These are phyloP conservation scores for Penicillium chermesinum DNA, from an alignment of 495 filamentous ascomycete genomes.

Conservation along the genomic window DNA sequence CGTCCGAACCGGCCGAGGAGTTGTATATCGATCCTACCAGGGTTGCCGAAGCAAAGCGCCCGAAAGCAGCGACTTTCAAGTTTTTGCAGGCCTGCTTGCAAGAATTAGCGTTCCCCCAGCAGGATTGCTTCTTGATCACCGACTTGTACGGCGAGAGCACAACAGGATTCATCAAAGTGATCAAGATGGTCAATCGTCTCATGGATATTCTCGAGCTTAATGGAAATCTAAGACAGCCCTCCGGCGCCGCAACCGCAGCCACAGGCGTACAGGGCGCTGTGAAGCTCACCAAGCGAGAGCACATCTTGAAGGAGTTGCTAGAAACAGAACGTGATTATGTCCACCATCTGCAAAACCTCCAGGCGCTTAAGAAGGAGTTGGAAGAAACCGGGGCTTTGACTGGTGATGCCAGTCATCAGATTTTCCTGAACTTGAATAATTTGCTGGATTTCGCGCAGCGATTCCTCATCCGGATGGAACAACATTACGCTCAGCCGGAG, in stretches of 20 bases:
- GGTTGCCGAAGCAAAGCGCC: slow-evolving; percentile 57
- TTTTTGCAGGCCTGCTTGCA: slow-evolving; percentile 63
- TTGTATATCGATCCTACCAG: slow-evolving; percentile 59
- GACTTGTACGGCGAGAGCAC: slow-evolving; percentile 93
- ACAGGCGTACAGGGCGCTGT: slow-evolving; percentile 38
- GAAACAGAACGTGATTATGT: slow-evolving; percentile 96
- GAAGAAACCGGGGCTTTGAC: slow-evolving; percentile 83
- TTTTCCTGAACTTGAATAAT: slow-evolving; percentile 92
- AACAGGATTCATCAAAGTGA: slow-evolving; percentile 95
- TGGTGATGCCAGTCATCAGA: slow-evolving; percentile 86
- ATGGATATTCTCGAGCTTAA: slow-evolving; percentile 76
- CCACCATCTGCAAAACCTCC: slow-evolving; percentile 92
- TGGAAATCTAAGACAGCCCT: slow-evolving; percentile 58
- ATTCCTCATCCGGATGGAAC: slow-evolving; percentile 92
- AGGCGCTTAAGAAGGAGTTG: slow-evolving; percentile 84
- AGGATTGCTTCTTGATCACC: slow-evolving; percentile 84
- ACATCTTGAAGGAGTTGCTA: slow-evolving; percentile 84
- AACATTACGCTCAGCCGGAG: slow-evolving; percentile 77
- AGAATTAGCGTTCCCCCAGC: slow-evolving; percentile 68
- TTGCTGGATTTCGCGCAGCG: slow-evolving; percentile 92
- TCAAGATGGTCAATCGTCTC: slow-evolving; percentile 78
- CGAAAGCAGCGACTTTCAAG: slow-evolving; percentile 66
- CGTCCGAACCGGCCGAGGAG: slow-evolving; percentile 57
- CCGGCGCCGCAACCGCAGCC: slow-evolving; percentile 39
- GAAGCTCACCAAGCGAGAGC: slow-evolving; percentile 73